Evolutionary conservation across 768 basidiomycete species (phyloP).

Genomic region (Rhizopogon vulgaris): DNA sequence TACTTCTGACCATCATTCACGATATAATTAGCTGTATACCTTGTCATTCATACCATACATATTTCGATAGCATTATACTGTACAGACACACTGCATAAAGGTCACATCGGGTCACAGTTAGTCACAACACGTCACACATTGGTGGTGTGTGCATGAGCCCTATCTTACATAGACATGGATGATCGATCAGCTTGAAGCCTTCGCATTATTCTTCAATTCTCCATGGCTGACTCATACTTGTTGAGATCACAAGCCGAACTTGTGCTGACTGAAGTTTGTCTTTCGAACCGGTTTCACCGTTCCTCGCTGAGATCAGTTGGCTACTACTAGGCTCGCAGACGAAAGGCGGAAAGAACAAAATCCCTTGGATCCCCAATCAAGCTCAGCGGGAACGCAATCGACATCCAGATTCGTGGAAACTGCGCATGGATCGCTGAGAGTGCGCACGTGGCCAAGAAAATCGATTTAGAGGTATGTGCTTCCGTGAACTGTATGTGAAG

Average conservation of each 20-base stretch:
- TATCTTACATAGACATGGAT: too few relatives aligned
- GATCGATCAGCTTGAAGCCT: not conserved
- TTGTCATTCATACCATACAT: too few relatives aligned
- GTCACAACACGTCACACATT: too few relatives aligned
- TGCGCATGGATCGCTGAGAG: constrained; percentile 88
- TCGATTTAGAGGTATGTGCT: constrained; percentile 66
- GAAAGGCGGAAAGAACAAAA: constrained; percentile 68
- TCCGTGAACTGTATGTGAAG: not conserved
- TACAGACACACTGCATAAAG: too few relatives aligned
- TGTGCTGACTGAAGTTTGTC: constrained; percentile 21
- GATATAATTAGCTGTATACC: too few relatives aligned
- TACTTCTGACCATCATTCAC: too few relatives aligned
- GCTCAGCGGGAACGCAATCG: constrained; percentile 69
- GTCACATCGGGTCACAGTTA: too few relatives aligned
- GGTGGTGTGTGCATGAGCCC: too few relatives aligned
- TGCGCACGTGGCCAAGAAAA: constrained; percentile 62
- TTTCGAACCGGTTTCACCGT: not conserved
- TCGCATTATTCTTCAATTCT: not conserved
- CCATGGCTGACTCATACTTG: constrained; percentile 23
- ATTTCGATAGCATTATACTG: too few relatives aligned
- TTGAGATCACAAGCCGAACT: constrained; percentile 27
- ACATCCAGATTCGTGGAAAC: constrained; percentile 55
- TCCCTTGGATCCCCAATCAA: constrained; percentile 74
- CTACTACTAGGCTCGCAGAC: constrained; percentile 50
- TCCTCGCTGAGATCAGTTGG: not conserved